Conservation (phyloP, 2,329 filamentous ascomycete genomes). For the Nemania diffusa region DNA sequence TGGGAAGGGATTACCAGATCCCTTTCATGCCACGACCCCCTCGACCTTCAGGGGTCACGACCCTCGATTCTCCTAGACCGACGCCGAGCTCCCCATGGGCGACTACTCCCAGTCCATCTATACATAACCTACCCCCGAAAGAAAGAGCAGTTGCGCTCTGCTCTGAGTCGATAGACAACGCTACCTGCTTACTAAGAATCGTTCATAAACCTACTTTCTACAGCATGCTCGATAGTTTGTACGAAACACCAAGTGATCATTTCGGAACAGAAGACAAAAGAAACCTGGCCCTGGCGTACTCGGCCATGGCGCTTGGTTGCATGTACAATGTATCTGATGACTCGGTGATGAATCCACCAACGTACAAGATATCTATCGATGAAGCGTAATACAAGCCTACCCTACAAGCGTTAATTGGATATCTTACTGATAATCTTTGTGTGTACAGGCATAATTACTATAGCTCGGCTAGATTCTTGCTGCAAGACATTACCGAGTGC, state of each 20-base stretch:
- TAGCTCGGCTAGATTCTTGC: slow-evolving; percentile 70
- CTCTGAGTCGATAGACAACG: slow-evolving; percentile 53
- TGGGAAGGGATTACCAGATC: slow-evolving; percentile 71
- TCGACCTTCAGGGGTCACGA: slow-evolving; percentile 60
- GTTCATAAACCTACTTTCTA: slow-evolving; percentile 79
- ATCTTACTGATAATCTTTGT: slow-evolving; percentile 45
- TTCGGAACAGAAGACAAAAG: slow-evolving; percentile 67
- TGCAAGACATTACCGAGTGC: slow-evolving; percentile 74
- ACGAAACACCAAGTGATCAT: slow-evolving; percentile 66
- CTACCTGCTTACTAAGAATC: slow-evolving; percentile 62
- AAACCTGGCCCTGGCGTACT: slow-evolving; percentile 69
- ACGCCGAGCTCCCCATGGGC: slow-evolving; percentile 72
- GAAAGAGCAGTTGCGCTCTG: slow-evolving; percentile 60
- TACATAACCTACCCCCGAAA: slow-evolving; percentile 75
- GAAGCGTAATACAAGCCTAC: slow-evolving; percentile 61
- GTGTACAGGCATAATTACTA: slow-evolving; percentile 78
- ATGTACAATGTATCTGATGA: slow-evolving; percentile 60
- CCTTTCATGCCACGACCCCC: slow-evolving; percentile 67
- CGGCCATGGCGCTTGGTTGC: slow-evolving; percentile 69
- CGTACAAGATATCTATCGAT: slow-evolving; percentile 58
- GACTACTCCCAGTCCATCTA: slow-evolving; percentile 59
- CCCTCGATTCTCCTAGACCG: slow-evolving; percentile 76
- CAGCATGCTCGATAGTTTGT: slow-evolving; percentile 73
- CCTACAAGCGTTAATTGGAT: neutral
- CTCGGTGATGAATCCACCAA: slow-evolving; percentile 38